Conservation (phyloP, 2,329 filamentous ascomycete species). For the Aspergillus fumigatus region DNA sequence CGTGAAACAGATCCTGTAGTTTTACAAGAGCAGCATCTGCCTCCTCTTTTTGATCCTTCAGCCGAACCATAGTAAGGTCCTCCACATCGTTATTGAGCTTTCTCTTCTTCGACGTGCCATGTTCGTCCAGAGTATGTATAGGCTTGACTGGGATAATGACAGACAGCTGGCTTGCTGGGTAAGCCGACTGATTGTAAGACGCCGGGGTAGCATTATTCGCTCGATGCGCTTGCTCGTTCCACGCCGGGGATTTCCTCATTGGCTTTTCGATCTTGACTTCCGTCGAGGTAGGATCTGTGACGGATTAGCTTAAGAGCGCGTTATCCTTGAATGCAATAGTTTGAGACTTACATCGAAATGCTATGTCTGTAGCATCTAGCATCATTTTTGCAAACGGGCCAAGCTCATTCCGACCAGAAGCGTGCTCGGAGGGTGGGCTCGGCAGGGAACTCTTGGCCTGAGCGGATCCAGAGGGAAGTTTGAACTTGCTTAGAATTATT, state of each 20-base stretch:
- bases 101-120: conserved; percentile 32
- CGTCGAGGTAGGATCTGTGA: conserved; percentile 32
- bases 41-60: conserved; percentile 73
- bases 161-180: conserved; percentile 34
- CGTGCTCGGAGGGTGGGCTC: conserved; percentile 15
- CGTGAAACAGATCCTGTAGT: conserved; percentile 64
- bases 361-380: conserved; percentile 42
- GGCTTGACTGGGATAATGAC: conserved; percentile 47
- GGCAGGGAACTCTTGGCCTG: conserved; percentile 16
- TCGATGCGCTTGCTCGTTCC: conserved; percentile 20
- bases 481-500: conserved; percentile 37
- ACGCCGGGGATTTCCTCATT: conserved; percentile 19
- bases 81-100: conserved; percentile 54
- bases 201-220: conserved; percentile 45
- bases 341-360: conserved; percentile 39
- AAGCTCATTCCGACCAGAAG: conserved; percentile 32
- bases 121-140: conserved; percentile 35
- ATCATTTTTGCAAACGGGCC: conserved; percentile 54
- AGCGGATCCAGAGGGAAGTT: conserved; percentile 28
- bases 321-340: neutral
- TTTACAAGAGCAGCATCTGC: conserved; percentile 69
- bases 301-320: conserved; percentile 11
- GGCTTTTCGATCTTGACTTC: conserved; percentile 18
- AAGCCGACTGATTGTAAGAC: conserved; percentile 18
- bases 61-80: conserved; percentile 55